Evolutionary conservation across 306 rosid species (phyloP), one percentile per base, ranked within the genome.

Genomic region (Medicago ruthenica): DNA sequence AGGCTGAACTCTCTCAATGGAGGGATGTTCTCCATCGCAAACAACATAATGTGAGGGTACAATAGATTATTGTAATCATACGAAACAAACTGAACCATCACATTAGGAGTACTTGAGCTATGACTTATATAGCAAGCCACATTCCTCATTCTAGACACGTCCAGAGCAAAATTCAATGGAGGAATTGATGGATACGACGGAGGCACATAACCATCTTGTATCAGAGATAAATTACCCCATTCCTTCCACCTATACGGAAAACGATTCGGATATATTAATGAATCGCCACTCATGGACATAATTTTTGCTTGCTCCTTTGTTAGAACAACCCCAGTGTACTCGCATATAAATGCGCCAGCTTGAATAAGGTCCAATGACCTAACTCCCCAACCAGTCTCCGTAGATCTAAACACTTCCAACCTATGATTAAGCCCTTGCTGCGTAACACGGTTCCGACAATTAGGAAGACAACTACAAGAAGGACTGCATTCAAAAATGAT

Each of bases 1-100:
- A 95, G 93, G 87, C 99, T 90, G 58, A 95, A 88, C 88, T 95
- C 99, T 84, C 99, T 90, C 92, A 95, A 60, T 58, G 99, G 99
- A 78, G 99, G 99, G 81, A 95, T 90, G 83, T 85, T 95, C 85
- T 95, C 99, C 97, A 88, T 80, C 69, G 99, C 97, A 63, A 95
- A 95, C 60, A 91, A 84, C 99, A 95, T 92, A 71, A 90, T 87
- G 86, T 80, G 97, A 71, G 98, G 99, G 79, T 92, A 95, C 97
- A 92, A 87, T 80, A 90, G 77, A 80, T 88, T 95, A 67, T 89
- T 88, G 85, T 92, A 97, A 86, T 95, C 99, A 82, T 78, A 92
- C 31, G 92, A 86, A 76, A 95, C 92, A 69, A 81, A 90, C 80
- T 92, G 99, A 75, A 92, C 97, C 79, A 92, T 47, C 63, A 92